Conservation (phyloP, 2,329 filamentous ascomycete species). For the Ilyonectria robusta region DNA sequence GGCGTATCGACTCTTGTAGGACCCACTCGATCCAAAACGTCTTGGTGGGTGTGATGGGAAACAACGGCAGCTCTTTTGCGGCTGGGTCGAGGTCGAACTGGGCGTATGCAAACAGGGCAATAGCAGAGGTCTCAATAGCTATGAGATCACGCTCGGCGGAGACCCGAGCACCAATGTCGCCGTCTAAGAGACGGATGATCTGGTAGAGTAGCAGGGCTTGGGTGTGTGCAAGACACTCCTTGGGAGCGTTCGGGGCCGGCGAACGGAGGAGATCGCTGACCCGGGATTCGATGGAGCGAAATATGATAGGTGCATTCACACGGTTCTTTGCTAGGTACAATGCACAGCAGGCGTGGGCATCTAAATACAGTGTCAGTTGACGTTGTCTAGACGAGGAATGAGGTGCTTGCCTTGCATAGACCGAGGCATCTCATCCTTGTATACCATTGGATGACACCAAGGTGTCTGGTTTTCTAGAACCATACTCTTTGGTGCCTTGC, state of each 20-base stretch:
- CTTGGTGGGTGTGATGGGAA: constrained; percentile 57
- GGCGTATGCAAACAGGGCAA: constrained; percentile 52
- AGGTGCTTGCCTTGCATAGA: constrained; percentile 61
- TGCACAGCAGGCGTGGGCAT: constrained; percentile 67
- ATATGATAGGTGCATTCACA: constrained; percentile 63
- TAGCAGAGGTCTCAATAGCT: constrained; percentile 52
- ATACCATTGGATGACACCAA: constrained; percentile 68
- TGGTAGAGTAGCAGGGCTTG: constrained; percentile 66
- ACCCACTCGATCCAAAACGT: constrained; percentile 67
- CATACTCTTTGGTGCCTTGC: constrained; percentile 63
- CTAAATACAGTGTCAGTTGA: constrained; percentile 49
- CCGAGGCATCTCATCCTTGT: constrained; percentile 65
- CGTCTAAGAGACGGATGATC: constrained; percentile 65
- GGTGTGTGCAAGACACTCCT: constrained; percentile 56
- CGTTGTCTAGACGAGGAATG: not conserved
- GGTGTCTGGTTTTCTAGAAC: constrained; percentile 64
- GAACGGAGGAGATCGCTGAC: constrained; percentile 59
- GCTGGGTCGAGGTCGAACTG: constrained; percentile 48
- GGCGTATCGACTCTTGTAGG: constrained; percentile 66
- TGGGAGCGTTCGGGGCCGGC: constrained; percentile 47
- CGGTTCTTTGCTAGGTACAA: constrained; percentile 66
- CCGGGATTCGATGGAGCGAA: constrained; percentile 62
- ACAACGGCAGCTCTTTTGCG: constrained; percentile 45
- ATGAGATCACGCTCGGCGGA: constrained; percentile 54
- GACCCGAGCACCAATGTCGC: constrained; percentile 59